Conservation (phyloP, 768 basidiomycete species). For the Exsudoporus frostii region DNA sequence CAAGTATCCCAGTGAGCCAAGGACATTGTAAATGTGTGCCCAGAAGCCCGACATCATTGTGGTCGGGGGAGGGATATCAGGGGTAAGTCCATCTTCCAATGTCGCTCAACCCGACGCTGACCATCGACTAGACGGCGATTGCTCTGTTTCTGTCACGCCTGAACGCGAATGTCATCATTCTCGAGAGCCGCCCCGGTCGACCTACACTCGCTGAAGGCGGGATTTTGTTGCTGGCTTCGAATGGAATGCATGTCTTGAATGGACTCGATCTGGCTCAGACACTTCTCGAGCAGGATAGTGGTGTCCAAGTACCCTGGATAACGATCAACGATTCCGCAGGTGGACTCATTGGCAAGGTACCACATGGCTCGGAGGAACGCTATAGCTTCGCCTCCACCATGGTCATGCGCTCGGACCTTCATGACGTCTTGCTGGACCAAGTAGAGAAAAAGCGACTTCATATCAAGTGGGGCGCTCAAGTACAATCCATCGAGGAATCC, state of each 20-base stretch:
- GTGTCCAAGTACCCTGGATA: slow-evolving; percentile 19
- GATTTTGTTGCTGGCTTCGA: slow-evolving; percentile 28
- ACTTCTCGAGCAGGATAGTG: slow-evolving; percentile 23
- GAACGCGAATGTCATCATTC: slow-evolving; percentile 14
- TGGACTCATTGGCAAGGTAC: slow-evolving; percentile 19
- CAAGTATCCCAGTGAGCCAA: not conserved
- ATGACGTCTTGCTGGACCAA: slow-evolving; percentile 32
- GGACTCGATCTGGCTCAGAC: slow-evolving; percentile 24
- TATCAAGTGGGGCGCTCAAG: slow-evolving; percentile 23
- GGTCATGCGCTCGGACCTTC: slow-evolving; percentile 28
- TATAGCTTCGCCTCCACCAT: slow-evolving; percentile 27
- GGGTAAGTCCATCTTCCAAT: slow-evolving; percentile 16
- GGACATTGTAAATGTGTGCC: slow-evolving; percentile 9
- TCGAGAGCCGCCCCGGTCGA: slow-evolving; percentile 22
- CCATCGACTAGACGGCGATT: slow-evolving; percentile 13
- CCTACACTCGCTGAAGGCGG: slow-evolving; percentile 22
- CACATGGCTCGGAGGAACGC: slow-evolving; percentile 27
- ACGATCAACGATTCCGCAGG: slow-evolving; percentile 23
- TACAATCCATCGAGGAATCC: slow-evolving; percentile 23
- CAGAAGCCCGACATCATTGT: slow-evolving; percentile 24
- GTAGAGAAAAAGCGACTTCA: slow-evolving; percentile 19
- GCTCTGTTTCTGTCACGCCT: slow-evolving; percentile 28
- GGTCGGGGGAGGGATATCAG: slow-evolving; percentile 28
- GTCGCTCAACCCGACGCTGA: not conserved
- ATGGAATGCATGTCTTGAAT: slow-evolving; percentile 28